Evolutionary conservation across 2,329 filamentous ascomycete species (phyloP), one percentile per base, ranked within the genome.

Genomic region (Trichoderma hamatum): DNA sequence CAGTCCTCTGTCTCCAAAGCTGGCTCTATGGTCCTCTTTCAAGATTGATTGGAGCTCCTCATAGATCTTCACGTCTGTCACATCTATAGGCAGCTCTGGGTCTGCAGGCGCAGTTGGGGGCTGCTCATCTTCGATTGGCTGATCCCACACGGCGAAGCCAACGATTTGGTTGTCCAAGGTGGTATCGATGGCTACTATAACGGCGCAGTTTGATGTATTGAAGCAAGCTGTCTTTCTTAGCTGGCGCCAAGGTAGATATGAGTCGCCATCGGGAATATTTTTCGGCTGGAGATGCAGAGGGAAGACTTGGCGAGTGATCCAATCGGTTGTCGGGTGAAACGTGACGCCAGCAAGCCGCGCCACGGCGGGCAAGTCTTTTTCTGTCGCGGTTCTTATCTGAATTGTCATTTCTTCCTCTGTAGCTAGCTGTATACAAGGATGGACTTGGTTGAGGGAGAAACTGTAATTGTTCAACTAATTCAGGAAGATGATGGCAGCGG

Each of bases 301-400:
- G 28, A 72, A 69, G 10, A 72, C 62, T 28, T 69, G 58, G n/a
- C 67, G 64, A 26, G 70, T 59, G 43, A 72, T 61, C 64, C 67
- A 67, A 54, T 72, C 71, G 14, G 69, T 72, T 54, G 63, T 67
- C 13, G 71, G 71, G 21, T 72, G 66, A 43, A 72, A 72, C 13
- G 49, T 64, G 10, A 49, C 56, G 36, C 58, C 64, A 30, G 72
- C 67, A 24, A 73, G 55, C 13, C 56, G 52, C 10, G 64, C 72
- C 34, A 73, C 69, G 36, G 61, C 54, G 28, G 64, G 62, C 3
- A 72, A 24, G 14, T 73, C 72, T 13, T 63, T 51, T 24, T 69
- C 66, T n/a, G 61, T 65, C 24, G 72, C 72, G 3, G 32, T 28
- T 34, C 72, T 71, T 36, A 72, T 39, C n/a, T 28, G n/a, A 11